A percentile compares a stretch with the other conserved stretches of the same genome.
These are phyloP conservation scores for Penicillium antarcticum DNA, from an alignment of 495 filamentous ascomycete genomes.

Conservation along the genomic window DNA sequence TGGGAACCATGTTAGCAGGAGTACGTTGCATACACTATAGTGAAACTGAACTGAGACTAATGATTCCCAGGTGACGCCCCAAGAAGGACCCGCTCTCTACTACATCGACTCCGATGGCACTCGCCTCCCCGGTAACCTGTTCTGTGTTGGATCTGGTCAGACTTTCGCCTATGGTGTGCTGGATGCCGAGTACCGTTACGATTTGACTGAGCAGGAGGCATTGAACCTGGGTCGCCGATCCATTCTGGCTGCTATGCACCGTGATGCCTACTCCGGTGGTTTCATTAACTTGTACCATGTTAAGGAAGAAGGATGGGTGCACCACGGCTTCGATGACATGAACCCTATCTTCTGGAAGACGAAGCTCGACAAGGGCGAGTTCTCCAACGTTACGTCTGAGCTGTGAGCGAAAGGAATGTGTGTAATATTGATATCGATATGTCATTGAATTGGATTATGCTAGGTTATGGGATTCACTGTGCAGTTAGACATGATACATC, in stretches of 20 bases:
- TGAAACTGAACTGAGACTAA: background rate
- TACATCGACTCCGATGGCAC: slow-evolving; percentile 99
- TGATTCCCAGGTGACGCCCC: slow-evolving; percentile 58
- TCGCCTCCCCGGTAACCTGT: slow-evolving; percentile 85
- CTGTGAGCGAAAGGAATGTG: slow-evolving; percentile 39
- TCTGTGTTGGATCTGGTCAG: slow-evolving; percentile 97
- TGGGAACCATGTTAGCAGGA: slow-evolving; percentile 99
- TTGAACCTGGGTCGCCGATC: slow-evolving; percentile 84
- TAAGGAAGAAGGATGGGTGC: slow-evolving; percentile 97
- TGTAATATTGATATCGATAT: slow-evolving; percentile 20
- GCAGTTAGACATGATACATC: no score
- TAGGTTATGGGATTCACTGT: slow-evolving; percentile 7
- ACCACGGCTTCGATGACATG: slow-evolving; percentile 94
- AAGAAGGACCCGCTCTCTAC: slow-evolving; percentile 96
- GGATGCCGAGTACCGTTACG: slow-evolving; percentile 90
- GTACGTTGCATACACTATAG: slow-evolving; percentile 43
- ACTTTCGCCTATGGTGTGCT: slow-evolving; percentile 98
- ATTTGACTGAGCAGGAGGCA: slow-evolving; percentile 79
- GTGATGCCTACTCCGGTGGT: slow-evolving; percentile 96
- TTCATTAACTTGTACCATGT: slow-evolving; percentile 99
- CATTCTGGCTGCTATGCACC: slow-evolving; percentile 95
- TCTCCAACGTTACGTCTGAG: slow-evolving; percentile 89
- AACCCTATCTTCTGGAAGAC: slow-evolving; percentile 99
- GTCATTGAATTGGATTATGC: slow-evolving; percentile 7
- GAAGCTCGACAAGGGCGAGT: slow-evolving; percentile 96